Evolutionary conservation across 176 grass and related monocot species (phyloP), one percentile per base, ranked within the genome.

Genomic region (Oryza brachyantha): DNA sequence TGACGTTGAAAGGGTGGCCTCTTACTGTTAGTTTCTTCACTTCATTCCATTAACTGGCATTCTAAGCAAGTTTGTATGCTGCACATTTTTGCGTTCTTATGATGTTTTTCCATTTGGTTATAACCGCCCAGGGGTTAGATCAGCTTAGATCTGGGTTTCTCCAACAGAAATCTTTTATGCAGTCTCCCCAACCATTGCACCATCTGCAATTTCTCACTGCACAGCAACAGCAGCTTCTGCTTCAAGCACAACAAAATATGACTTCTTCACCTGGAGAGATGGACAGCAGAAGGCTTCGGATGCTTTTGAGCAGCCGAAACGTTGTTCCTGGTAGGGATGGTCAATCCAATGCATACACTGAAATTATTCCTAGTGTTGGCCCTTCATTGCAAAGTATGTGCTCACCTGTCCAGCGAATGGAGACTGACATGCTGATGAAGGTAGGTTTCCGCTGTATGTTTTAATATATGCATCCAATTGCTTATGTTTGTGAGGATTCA

Each of bases 1-100:
- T 93, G 90, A 93, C 86, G 54, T 81, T 93, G 86, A 93, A 93
- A 93, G 90, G 90, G 74, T 89, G 90, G 90, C 90, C 90, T 40
- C 84, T 93, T 52, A 81, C 86, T 17, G 84, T 89, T 74, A 84
- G 80, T 81, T 81, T 68, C 26, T 86, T 73, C 32, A 77, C 62
- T 59, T 84, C 8, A 41, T 86, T 76, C 4, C 57, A 27, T 52
- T 61, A 16, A 78, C 13, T 60, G 24, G 7, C 36, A 72, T 45
- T 84, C 48, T 77, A 80, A 82, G 40, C 27, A 73, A 86, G 39
- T 77, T 65, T 66, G 7, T 27, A 10, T 73, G 19, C 3, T 32
- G 21, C 60, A 78, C 29, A 34, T 73, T 68, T 14, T 66, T 82
- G 59, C 39, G 22, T 37, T 73, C 27, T 72, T 32, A 61, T 73